Evolutionary conservation across 1,284 basidiomycete genomes (phyloP), one percentile per base, ranked within the genome.

Genomic region (Leccinum huronense): DNA sequence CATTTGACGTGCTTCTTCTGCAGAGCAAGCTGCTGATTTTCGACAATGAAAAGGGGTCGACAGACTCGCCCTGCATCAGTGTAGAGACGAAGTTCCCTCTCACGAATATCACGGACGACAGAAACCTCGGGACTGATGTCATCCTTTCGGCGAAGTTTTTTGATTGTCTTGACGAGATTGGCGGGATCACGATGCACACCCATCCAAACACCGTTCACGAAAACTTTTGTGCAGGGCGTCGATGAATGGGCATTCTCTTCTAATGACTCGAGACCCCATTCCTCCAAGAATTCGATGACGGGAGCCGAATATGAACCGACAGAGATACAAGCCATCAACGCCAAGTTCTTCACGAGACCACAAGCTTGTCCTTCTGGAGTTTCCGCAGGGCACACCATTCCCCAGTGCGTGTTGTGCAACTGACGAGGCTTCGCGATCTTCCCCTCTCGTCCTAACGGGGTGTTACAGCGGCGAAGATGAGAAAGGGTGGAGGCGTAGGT

Each of bases 351-450:
- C 78, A 99, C 97, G 57, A 99, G 86, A 79, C 97, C 97, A 80
- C 97, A 99, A 66, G 97, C 97, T 77, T 99, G 97, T 63, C 97
- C 97, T 89, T 99, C 97, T 7, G 97, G 97, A 11, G 97, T 99
- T 78, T 99, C 97, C 59, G 97, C 97, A 53, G 97, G 97, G 75
- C 95, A 98, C 11, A 99, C 97, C 95, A 99, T 98, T 56, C 97
- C 97, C 97, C 97, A 99, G 75, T 99, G 97, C 2, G 97, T 98
- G 76, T 99, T 99, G 79, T 99, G 97, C 63, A 99, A 83, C 75
- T 99, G 97, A 74, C 97, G 97, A 60, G 97, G 97, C 77, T 99
- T 99, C 60, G 97, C 97, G 65, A 99, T 99, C 82, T 99, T 99
- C 67, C 96, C 96, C 77, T 99, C 97, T 69, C 97, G 90, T 63